phyloP scores from a whole-genome alignment of 306 rosid species.

The Cotoneaster glaucophyllus region DNA sequence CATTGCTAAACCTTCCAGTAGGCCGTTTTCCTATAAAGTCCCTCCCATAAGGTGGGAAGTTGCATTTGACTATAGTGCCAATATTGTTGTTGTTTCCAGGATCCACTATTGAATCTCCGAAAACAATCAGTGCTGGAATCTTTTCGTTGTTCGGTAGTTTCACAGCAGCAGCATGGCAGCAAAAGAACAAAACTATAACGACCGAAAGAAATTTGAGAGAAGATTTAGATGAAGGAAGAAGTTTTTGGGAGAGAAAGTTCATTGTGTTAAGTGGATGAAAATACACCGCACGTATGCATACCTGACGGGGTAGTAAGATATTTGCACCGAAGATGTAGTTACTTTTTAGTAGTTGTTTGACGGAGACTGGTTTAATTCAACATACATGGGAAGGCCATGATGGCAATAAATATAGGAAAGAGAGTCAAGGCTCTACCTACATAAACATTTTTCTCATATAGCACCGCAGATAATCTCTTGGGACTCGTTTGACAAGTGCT shows the following conservation, averaged over 20 bases:
- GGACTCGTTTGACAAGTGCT: no score
- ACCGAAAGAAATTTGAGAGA: constrained; percentile 2
- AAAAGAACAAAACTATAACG: constrained; percentile 6
- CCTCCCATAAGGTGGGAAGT: constrained; percentile 68
- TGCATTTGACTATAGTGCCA: constrained; percentile 37
- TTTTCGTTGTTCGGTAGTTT: constrained; percentile 30
- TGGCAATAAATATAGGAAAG: not conserved
- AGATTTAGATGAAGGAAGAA: constrained; percentile 1
- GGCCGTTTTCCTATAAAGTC: constrained; percentile 44
- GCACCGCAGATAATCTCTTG: not conserved
- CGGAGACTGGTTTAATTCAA: not conserved
- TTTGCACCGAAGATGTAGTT: not conserved
- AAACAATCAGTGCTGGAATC: constrained; percentile 51
- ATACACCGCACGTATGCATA: not conserved
- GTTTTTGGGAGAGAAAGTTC: constrained; percentile 6
- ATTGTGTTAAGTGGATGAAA: not conserved
- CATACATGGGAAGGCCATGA: not conserved
- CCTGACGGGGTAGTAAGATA: not conserved
- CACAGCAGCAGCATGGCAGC: not conserved
- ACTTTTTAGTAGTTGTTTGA: constrained; percentile 5
- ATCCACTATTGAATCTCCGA: constrained; percentile 76
- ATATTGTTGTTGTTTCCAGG: constrained; percentile 62
- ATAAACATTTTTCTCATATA: no score
- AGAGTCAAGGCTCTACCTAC: no score
- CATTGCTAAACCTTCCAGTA: constrained; percentile 70